Percentiles rank a stretch among this genome's conserved stretches.
Conservation (phyloP, 164 flowering plant genomes). For the Nelumbo lutea region DNA sequence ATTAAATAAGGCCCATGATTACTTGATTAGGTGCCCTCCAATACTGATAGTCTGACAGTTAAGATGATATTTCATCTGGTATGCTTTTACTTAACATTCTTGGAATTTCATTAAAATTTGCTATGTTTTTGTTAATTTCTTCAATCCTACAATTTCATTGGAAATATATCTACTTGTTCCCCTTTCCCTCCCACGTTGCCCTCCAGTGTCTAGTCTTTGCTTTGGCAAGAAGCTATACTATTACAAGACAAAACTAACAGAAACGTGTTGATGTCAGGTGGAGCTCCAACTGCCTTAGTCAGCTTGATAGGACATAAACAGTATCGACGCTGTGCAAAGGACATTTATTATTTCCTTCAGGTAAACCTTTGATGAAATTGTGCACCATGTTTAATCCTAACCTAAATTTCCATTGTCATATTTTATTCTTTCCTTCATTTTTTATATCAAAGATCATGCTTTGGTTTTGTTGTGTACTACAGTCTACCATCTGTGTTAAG, state of each 20-base stretch:
- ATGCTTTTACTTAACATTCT: too few relatives aligned
- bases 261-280: slow-evolving; percentile 39
- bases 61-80: too few relatives aligned
- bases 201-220: not conserved
- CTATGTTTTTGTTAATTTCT: too few relatives aligned
- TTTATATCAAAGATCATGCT: not conserved
- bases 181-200: too few relatives aligned
- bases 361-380: slow-evolving; percentile 24
- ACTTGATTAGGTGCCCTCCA: too few relatives aligned
- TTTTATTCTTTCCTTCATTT: not conserved
- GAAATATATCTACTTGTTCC: too few relatives aligned
- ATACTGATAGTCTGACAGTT: too few relatives aligned
- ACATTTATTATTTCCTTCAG: slow-evolving; percentile 90
- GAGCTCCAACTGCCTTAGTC: slow-evolving; percentile 84
- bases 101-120: too few relatives aligned
- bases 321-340: slow-evolving; percentile 83
- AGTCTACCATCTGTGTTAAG: slow-evolving; percentile 85
- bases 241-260: not conserved
- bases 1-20: too few relatives aligned
- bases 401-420: not conserved
- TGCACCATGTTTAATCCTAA: not conserved
- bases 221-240: not conserved
- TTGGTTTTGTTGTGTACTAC: slow-evolving; percentile 15
- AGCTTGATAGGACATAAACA: slow-evolving; percentile 89
- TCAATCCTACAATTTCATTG: too few relatives aligned